These are phyloP conservation scores for Lichtheimia corymbifera DNA, from an alignment of 371 early-diverging fungal genomes.

Conservation along the genomic window DNA sequence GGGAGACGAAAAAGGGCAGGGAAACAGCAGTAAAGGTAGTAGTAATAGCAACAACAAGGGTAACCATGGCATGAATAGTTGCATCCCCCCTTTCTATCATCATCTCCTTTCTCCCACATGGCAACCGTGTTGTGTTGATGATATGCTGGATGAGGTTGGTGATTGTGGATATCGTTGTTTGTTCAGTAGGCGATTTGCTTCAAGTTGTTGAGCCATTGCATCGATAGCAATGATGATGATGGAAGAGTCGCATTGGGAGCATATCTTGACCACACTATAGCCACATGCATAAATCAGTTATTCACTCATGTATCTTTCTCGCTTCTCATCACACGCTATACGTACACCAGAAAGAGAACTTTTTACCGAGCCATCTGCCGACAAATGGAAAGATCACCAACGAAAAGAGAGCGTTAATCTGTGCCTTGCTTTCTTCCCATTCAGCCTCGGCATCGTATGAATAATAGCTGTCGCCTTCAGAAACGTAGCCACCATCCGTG, in stretches of 20 bases:
- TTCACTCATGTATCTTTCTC: background rate
- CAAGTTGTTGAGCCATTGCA: constrained; percentile 18
- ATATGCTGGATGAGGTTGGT: too few relatives aligned
- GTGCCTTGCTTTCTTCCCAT: constrained; percentile 67
- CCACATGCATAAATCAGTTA: background rate
- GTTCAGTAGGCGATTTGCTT: constrained; percentile 14
- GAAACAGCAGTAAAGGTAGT: too few relatives aligned
- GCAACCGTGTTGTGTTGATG: too few relatives aligned
- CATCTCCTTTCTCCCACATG: background rate
- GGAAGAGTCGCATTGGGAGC: constrained; percentile 6
- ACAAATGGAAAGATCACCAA: constrained; percentile 61
- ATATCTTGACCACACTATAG: constrained; percentile 27
- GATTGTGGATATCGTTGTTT: too few relatives aligned
- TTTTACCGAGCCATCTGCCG: constrained; percentile 63
- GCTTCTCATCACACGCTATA: background rate
- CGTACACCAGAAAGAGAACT: constrained; percentile 61
- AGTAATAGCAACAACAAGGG: too few relatives aligned
- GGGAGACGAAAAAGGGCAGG: too few relatives aligned
- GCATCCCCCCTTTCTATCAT: background rate
- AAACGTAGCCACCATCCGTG: constrained; percentile 23
- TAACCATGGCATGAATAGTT: too few relatives aligned
- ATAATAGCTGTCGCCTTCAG: constrained; percentile 24
- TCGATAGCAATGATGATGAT: constrained; percentile 9
- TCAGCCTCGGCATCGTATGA: constrained; percentile 57
- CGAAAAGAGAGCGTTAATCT: constrained; percentile 53